These are phyloP conservation scores for Musa acuminata DNA, from an alignment of 176 grass and related monocot genomes.

Conservation along the genomic window DNA sequence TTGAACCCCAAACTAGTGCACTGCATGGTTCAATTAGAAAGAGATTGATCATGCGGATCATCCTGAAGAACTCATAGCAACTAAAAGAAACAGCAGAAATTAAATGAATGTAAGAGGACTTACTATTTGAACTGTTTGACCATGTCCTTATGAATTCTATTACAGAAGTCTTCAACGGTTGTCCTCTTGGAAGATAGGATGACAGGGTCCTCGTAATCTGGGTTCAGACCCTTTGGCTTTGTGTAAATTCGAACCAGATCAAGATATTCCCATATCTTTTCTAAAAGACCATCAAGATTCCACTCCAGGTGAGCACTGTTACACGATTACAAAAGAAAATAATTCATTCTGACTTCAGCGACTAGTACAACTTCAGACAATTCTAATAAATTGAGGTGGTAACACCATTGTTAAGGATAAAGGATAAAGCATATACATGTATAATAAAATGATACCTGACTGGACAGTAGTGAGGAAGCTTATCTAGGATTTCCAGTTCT, in stretches of 20 bases:
- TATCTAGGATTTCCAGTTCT: constrained; percentile 95
- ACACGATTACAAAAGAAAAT: neutral
- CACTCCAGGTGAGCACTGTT: constrained; percentile 53
- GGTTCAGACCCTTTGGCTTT: constrained; percentile 88
- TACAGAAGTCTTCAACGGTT: constrained; percentile 88
- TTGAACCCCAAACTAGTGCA: constrained; percentile 71
- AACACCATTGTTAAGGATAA: constrained; percentile 14
- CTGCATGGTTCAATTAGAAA: constrained; percentile 27
- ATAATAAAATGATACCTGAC: constrained; percentile 38
- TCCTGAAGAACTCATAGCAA: neutral
- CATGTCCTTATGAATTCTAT: constrained; percentile 95
- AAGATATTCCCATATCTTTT: constrained; percentile 94
- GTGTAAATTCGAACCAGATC: constrained; percentile 90
- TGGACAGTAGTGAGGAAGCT: constrained; percentile 96
- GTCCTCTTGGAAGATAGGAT: constrained; percentile 71
- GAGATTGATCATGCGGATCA: neutral
- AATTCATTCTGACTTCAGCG: neutral
- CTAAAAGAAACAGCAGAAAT: neutral
- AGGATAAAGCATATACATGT: neutral
- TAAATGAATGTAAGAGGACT: constrained; percentile 9
- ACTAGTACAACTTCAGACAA: too few species aligned
- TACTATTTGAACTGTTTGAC: constrained; percentile 94
- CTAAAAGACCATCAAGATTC: constrained; percentile 56
- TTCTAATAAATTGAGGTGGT: too few species aligned
- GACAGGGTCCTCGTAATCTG: constrained; percentile 94